Conservation (phyloP, 768 basidiomycete species). For the Psilocybe azurescens region DNA sequence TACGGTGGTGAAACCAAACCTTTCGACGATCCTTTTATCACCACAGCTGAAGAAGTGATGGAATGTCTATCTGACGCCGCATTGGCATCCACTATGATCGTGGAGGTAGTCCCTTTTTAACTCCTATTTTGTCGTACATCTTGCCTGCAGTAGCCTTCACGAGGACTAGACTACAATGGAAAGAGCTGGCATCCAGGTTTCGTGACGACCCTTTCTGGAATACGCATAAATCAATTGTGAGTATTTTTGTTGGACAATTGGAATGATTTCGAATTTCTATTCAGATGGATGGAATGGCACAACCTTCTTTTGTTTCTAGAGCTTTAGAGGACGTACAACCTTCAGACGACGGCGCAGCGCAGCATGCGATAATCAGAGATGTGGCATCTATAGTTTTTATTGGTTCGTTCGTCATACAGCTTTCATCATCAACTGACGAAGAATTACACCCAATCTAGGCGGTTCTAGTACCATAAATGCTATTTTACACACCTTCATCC, state of each 20-base stretch:
- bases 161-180: conserved; percentile 48
- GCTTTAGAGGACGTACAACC: conserved; percentile 16
- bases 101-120: conserved; percentile 39
- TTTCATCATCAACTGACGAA: background rate
- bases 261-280: background rate
- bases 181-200: conserved; percentile 34
- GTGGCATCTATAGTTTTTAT: conserved; percentile 39
- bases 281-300: conserved; percentile 17
- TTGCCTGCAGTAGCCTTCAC: conserved; percentile 56
- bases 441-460: conserved; percentile 21
- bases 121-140: conserved; percentile 48
- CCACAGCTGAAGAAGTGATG: conserved; percentile 39
- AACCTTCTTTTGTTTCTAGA: conserved; percentile 22
- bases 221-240: conserved; percentile 22
- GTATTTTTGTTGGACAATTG: background rate
- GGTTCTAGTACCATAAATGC: conserved; percentile 29
- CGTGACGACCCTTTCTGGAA: conserved; percentile 38
- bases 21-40: conserved; percentile 45
- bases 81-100: conserved; percentile 41
- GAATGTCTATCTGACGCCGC: conserved; percentile 32
- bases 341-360: conserved; percentile 3
- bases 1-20: conserved; percentile 48
- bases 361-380: conserved; percentile 32
- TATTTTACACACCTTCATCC: conserved; percentile 37
- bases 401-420: conserved; percentile 13